These are phyloP conservation scores for Trifolium repens DNA, from an alignment of 306 rosid species.

Conservation along the genomic window DNA sequence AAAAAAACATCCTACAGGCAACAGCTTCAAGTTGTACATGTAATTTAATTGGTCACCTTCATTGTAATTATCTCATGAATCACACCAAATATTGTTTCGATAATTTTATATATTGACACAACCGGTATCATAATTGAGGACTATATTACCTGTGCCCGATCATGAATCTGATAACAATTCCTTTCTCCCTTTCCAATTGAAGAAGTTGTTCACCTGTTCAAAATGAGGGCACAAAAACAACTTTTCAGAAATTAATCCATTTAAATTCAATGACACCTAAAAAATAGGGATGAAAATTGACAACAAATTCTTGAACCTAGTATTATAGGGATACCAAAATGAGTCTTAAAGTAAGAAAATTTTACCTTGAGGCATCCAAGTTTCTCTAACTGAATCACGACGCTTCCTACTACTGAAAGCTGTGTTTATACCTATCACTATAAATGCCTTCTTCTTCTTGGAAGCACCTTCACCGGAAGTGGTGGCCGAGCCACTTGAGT, in stretches of 20 bases:
- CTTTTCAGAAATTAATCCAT: slow-evolving; percentile 41
- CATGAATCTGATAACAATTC: slow-evolving; percentile 92
- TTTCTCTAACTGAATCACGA: slow-evolving; percentile 96
- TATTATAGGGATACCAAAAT: slow-evolving; percentile 3
- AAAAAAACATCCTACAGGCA: background rate
- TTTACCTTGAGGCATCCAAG: slow-evolving; percentile 99
- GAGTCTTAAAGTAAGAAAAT: background rate
- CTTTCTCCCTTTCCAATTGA: slow-evolving; percentile 92
- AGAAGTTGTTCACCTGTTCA: slow-evolving; percentile 80
- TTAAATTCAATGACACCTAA: background rate
- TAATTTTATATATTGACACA: slow-evolving; percentile 19
- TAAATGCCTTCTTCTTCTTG: slow-evolving; percentile 68
- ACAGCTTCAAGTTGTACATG: background rate
- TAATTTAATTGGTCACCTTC: background rate
- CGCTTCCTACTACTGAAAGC: slow-evolving; percentile 98
- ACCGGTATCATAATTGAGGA: background rate
- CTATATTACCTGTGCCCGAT: slow-evolving; percentile 91
- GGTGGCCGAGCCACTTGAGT: slow-evolving; percentile 49
- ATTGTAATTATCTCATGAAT: slow-evolving; percentile 1
- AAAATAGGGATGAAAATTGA: slow-evolving; percentile 28
- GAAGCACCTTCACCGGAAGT: slow-evolving; percentile 40
- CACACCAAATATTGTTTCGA: slow-evolving; percentile 1
- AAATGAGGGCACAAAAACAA: slow-evolving; percentile 8
- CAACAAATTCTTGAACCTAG: background rate
- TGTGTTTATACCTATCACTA: slow-evolving; percentile 95